phyloP scores from a whole-genome alignment of 179 eudicot genomes.

The Carnegiea gigantea region DNA sequence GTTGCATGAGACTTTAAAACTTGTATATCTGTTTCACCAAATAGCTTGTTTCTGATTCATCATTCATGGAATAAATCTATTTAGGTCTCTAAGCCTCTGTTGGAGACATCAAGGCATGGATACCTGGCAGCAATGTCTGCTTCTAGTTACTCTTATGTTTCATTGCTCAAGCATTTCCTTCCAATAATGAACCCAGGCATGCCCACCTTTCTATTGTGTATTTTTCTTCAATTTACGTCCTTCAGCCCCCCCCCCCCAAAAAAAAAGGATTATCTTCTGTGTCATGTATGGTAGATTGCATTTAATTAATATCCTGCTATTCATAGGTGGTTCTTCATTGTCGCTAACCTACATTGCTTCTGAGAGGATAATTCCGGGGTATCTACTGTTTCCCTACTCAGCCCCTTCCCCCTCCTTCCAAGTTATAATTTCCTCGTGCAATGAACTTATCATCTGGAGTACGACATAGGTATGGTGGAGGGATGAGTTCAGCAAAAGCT shows the following conservation, averaged over 20 bases:
- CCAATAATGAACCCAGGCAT: conserved; percentile 96
- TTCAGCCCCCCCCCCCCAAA: no score
- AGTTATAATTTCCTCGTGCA: background rate
- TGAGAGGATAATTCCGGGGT: conserved; percentile 98
- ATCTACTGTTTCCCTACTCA: conserved; percentile 17
- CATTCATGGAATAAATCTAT: conserved; percentile 4
- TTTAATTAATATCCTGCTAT: conserved; percentile 16
- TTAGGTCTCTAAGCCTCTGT: conserved; percentile 86
- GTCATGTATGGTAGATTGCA: no score
- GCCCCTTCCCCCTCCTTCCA: background rate
- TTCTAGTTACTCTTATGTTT: conserved; percentile 95
- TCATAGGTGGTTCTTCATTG: conserved; percentile 82
- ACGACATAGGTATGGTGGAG: conserved; percentile 83
- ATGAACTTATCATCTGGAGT: background rate
- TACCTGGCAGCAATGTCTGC: conserved; percentile 98
- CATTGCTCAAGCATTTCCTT: conserved; percentile 82
- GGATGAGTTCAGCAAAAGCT: conserved; percentile 99
- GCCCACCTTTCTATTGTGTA: conserved; percentile 9
- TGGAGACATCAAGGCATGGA: conserved; percentile 91
- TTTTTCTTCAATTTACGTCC: background rate
- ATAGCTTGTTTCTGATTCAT: conserved; percentile 15
- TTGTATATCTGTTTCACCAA: background rate
- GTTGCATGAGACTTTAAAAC: conserved; percentile 28
- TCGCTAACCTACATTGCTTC: conserved; percentile 97
- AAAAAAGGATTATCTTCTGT: background rate